Conservation (phyloP, 495 filamentous ascomycete genomes). For the Apodospora peruviana region DNA sequence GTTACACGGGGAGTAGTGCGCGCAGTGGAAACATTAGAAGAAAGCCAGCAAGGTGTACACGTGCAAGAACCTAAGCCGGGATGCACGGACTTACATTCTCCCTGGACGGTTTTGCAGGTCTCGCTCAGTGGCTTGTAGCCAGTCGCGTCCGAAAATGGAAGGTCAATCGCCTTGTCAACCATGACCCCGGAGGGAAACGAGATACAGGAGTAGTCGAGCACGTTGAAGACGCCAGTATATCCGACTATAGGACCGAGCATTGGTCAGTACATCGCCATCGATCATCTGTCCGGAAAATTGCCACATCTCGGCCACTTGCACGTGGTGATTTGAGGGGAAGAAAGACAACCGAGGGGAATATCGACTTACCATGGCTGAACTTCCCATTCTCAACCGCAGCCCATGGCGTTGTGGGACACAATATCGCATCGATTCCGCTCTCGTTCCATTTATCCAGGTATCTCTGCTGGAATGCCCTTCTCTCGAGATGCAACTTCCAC, state of each 20-base stretch:
- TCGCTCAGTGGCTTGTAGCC: background rate
- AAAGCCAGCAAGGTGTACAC: too few species aligned
- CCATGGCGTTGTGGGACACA: constrained; percentile 59
- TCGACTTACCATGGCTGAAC: constrained; percentile 67
- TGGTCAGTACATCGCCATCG: constrained; percentile 1
- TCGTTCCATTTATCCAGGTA: constrained; percentile 55
- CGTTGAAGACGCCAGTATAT: constrained; percentile 4
- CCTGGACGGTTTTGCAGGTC: background rate
- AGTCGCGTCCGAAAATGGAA: background rate
- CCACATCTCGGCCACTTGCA: too few species aligned
- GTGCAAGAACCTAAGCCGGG: too few species aligned
- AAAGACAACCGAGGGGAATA: constrained; percentile 67
- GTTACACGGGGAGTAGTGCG: too few species aligned
- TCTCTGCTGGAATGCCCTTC: constrained; percentile 31
- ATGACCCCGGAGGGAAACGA: background rate
- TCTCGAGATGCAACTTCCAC: constrained; percentile 47
- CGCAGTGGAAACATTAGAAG: too few species aligned
- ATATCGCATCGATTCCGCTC: constrained; percentile 58
- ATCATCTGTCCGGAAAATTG: background rate
- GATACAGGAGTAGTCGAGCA: constrained; percentile 1
- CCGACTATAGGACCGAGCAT: background rate
- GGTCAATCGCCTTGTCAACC: background rate
- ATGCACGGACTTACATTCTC: constrained; percentile 1
- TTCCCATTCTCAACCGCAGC: constrained; percentile 53
- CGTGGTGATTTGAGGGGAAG: too few species aligned